A percentile compares a stretch with the other conserved stretches of the same genome.
Conservation (phyloP, 2,329 filamentous ascomycete species). For the Curvularia spicifera region DNA sequence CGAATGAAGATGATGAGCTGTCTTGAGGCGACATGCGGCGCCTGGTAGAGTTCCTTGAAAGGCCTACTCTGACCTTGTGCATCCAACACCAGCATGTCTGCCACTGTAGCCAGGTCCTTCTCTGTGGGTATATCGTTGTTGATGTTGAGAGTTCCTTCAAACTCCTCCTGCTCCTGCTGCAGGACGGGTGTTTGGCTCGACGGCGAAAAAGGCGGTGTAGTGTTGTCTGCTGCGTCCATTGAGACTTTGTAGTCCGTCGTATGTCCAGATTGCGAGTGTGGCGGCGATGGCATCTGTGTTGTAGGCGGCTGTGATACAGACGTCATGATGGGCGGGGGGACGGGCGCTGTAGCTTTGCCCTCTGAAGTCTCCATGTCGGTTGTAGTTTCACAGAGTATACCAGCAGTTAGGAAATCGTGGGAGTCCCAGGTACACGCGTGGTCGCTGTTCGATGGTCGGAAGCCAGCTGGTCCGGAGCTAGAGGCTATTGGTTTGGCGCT, state of each 20-base stretch:
- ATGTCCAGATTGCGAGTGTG: constrained; percentile 31
- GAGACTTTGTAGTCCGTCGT: constrained; percentile 27
- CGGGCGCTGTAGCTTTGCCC: constrained; percentile 18
- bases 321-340: constrained; percentile 17
- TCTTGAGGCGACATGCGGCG: constrained; percentile 48
- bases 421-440: neutral
- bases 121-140: constrained; percentile 46
- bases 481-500: constrained; percentile 13
- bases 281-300: constrained; percentile 33
- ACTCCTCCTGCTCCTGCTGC: constrained; percentile 41
- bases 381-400: neutral
- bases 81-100: constrained; percentile 46
- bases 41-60: constrained; percentile 48
- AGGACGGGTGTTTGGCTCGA: constrained; percentile 42
- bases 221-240: constrained; percentile 17
- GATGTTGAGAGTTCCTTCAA: constrained; percentile 46
- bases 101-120: constrained; percentile 38
- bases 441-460: constrained; percentile 22
- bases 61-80: constrained; percentile 43
- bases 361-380: constrained; percentile 28
- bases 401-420: neutral
- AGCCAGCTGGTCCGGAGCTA: constrained; percentile 30
- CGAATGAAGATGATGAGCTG: constrained; percentile 76
- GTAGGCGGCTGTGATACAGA: constrained; percentile 18
- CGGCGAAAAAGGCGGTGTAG: constrained; percentile 42